Conservation (phyloP, 164 flowering plant genomes). For the Berberis thunbergii region DNA sequence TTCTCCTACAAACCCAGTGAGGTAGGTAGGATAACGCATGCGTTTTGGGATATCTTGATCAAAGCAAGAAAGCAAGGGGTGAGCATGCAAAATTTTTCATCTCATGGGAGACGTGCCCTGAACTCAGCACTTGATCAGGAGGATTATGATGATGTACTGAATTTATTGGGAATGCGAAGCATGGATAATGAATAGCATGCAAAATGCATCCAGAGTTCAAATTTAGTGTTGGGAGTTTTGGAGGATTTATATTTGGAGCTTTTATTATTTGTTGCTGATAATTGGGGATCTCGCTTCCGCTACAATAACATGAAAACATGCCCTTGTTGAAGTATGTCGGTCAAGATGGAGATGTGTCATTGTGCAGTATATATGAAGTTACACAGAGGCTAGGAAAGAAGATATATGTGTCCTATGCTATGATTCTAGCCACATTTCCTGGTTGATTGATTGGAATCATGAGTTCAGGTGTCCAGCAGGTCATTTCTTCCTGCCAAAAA, state of each 20-base stretch:
- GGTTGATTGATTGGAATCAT: conserved; percentile 6
- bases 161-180: conserved; percentile 28
- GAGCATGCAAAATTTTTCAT: conserved; percentile 17
- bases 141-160: conserved; percentile 23
- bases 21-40: conserved; percentile 16
- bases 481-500: neutral
- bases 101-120: conserved; percentile 15
- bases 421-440: neutral
- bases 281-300: conserved; percentile 5
- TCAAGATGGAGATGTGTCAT: conserved; percentile 5
- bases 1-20: conserved; percentile 18
- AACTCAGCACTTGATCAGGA: conserved; percentile 13
- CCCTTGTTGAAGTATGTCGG: conserved; percentile 7
- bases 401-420: neutral
- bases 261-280: conserved; percentile 7
- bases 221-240: conserved; percentile 28
- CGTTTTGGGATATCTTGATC: conserved; percentile 21
- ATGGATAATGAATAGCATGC: conserved; percentile 46
- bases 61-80: conserved; percentile 23
- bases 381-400: conserved; percentile 1
- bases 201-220: conserved; percentile 40
- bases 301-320: conserved; percentile 1
- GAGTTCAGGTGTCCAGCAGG: conserved; percentile 1
- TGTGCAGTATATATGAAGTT: conserved; percentile 3
- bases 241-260: conserved; percentile 11